These are phyloP conservation scores for Lithocarpus polystachyus DNA, from an alignment of 306 rosid species.

Conservation along the genomic window DNA sequence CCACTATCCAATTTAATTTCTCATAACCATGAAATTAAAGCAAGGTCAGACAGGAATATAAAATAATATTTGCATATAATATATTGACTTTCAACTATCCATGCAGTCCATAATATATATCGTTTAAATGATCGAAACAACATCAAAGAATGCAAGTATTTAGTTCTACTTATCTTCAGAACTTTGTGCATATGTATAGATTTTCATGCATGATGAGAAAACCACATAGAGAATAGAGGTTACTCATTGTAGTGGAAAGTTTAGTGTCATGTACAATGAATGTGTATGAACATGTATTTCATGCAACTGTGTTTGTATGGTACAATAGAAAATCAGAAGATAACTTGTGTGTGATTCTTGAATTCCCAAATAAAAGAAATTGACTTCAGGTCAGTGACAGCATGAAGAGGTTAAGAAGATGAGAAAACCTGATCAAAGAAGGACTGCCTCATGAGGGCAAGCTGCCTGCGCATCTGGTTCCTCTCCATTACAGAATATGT, in stretches of 20 bases:
- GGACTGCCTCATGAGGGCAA: constrained; percentile 63
- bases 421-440: constrained; percentile 72
- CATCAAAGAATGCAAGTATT: no score
- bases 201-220: no score
- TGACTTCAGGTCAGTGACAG: neutral
- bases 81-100: no score
- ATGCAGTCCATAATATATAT: no score
- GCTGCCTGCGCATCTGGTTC: constrained; percentile 48
- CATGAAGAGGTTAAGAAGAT: neutral
- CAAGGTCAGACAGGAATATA: no score
- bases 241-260: neutral
- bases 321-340: neutral
- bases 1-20: neutral
- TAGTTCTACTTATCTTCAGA: no score
- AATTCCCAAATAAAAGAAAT: neutral
- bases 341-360: neutral
- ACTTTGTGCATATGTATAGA: no score
- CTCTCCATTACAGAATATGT: constrained; percentile 47
- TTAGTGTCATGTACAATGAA: neutral
- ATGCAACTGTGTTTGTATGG: neutral
- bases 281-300: neutral
- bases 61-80: no score
- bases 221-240: neutral
- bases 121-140: no score
- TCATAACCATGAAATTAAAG: neutral